Evolutionary conservation across 2,329 filamentous ascomycete species (phyloP).

Genomic region (Juglanconis juglandina): DNA sequence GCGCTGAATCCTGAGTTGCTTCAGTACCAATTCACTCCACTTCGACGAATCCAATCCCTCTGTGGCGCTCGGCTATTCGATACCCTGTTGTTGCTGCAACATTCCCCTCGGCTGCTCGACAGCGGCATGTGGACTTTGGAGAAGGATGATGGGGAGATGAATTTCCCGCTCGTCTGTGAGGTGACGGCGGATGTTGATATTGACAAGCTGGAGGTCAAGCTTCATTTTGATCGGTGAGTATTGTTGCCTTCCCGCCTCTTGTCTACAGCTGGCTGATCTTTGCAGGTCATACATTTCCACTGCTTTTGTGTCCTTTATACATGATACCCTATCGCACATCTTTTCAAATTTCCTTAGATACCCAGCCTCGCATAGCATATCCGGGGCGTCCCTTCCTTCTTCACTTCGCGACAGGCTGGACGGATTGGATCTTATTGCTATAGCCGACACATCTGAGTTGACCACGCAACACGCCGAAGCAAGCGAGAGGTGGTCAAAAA

Average conservation of each 20-base stretch:
- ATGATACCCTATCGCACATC: slow-evolving; percentile 13
- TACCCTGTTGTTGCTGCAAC: slow-evolving; percentile 75
- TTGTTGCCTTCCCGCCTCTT: not conserved
- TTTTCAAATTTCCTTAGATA: slow-evolving; percentile 4
- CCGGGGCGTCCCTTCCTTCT: slow-evolving; percentile 4
- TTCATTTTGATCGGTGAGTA: slow-evolving; percentile 59
- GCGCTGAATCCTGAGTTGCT: slow-evolving; percentile 58
- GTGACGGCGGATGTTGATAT: slow-evolving; percentile 53
- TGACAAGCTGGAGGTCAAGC: slow-evolving; percentile 53
- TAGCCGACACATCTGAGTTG: not conserved
- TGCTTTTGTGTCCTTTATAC: slow-evolving; percentile 2
- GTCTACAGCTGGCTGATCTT: slow-evolving; percentile 12
- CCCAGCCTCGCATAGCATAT: slow-evolving; percentile 12
- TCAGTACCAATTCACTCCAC: slow-evolving; percentile 69
- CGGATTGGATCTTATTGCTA: not conserved
- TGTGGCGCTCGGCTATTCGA: slow-evolving; percentile 65
- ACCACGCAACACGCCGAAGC: not conserved
- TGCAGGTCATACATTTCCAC: slow-evolving; percentile 17
- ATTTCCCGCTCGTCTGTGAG: slow-evolving; percentile 75
- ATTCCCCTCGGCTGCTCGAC: slow-evolving; percentile 55
- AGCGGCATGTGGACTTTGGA: slow-evolving; percentile 52
- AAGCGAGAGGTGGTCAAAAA: slow-evolving; percentile 42
- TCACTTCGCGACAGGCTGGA: slow-evolving; percentile 2
- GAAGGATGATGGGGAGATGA: slow-evolving; percentile 62
- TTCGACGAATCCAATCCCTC: slow-evolving; percentile 65